Conservation (phyloP, 78 protist species). For the Pelomyxa schiedti region DNA sequence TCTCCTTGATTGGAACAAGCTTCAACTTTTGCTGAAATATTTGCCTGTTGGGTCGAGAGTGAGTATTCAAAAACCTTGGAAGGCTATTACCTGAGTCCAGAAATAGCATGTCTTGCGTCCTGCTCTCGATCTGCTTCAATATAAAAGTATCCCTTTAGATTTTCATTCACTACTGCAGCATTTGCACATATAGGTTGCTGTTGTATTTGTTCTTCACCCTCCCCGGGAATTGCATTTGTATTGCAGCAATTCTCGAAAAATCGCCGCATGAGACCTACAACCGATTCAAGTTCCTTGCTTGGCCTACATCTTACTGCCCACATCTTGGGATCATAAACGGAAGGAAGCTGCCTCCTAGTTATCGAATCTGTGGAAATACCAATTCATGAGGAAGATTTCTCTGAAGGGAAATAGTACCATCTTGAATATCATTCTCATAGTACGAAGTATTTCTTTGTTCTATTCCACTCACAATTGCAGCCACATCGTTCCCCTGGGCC, state of each 20-base stretch:
- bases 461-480: not conserved
- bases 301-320: conserved; percentile 11
- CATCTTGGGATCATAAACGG: conserved; percentile 6
- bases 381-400: too few relatives aligned
- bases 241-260: too few relatives aligned
- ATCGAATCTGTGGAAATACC: not conserved
- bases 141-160: conserved; percentile 9
- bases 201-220: not conserved
- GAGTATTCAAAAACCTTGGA: not conserved
- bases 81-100: too few relatives aligned
- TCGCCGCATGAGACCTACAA: too few relatives aligned
- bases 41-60: too few relatives aligned
- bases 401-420: too few relatives aligned
- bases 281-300: not conserved
- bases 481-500: not conserved
- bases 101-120: conserved; percentile 4
- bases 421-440: conserved; percentile 5
- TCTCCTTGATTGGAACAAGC: conserved; percentile 8
- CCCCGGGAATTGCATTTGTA: conserved; percentile 7
- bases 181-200: not conserved
- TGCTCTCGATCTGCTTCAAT: conserved; percentile 12
- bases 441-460: not conserved
- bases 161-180: not conserved
- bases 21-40: too few relatives aligned
- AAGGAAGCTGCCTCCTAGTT: not conserved